Base-by-base conservation (phyloP, 345 rosid genomes). In the Psidium guajava region DNA sequence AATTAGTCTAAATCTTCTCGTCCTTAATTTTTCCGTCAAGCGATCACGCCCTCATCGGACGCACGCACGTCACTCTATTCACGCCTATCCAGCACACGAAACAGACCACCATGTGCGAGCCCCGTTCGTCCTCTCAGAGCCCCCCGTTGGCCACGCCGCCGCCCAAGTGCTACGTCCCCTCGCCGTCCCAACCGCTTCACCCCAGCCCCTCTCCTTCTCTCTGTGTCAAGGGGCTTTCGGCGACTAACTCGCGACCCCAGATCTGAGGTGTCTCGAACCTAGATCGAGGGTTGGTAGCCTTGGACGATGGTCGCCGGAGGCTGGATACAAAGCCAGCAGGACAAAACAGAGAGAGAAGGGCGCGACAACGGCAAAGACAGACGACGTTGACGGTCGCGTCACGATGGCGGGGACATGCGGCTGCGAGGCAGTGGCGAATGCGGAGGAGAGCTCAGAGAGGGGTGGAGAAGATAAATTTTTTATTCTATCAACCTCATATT, bases 281-380 rank as follows among this genome's bases (percentile, higher is more conserved):
- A 25, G 64, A 58, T 58, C 64, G 28, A 15, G 28, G 64, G 0
- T 14, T 14, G 28, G 28, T 57, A 25, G 59, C 64, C 32, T 25
- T 25, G 15, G 64, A 0, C 0, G 64, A 25, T 57, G 28, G 64
- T 57, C 16, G 7, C 64, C 16, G 28, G 64, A 25, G 16, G 16
- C 0, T 0, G 64, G 64, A 7, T 0, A 11, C 32, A 0, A 40
- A 40, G 42, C 4, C 42, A 40, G 42, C 4, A 1, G 49, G 8
- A 47, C 49, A 47, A 47, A 47, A 47, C 64, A 25, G 28, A 24
- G 59, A 56, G 25, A 56, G 59, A 56, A 0, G 1, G 57, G 58
- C 6, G 52, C 12, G 59, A 10, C 13, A 56, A 10, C 61, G 13
- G 59, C 1, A 5, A 56, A 13, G 59, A 56, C 1, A 25, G 27